A percentile compares a stretch with the other conserved stretches of the same genome.
These are phyloP conservation scores for Gossypioides kirkii DNA, from an alignment of 345 rosid genomes.

Conservation along the genomic window DNA sequence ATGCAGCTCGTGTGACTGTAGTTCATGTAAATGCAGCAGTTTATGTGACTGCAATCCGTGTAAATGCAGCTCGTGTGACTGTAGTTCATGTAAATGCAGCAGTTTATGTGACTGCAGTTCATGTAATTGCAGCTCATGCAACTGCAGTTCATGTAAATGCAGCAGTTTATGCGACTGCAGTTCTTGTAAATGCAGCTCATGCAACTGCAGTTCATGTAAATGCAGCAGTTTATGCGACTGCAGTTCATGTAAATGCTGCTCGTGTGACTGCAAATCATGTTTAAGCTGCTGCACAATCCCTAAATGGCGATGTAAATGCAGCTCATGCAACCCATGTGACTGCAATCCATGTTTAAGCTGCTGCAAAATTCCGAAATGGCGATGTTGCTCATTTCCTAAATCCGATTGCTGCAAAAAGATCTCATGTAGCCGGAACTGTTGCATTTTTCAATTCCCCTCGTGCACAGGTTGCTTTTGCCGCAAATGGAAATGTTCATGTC, in stretches of 20 bases:
- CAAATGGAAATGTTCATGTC: conserved; percentile 49
- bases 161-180: neutral
- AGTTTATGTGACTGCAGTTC: neutral
- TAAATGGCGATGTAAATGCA: conserved; percentile 20
- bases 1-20: conserved; percentile 18
- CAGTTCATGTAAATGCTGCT: neutral
- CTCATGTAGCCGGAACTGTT: conserved; percentile 39
- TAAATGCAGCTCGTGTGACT: neutral
- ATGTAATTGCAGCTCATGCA: neutral
- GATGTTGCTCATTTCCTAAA: conserved; percentile 36
- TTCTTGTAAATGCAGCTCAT: neutral
- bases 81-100: conserved; percentile 1
- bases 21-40: neutral
- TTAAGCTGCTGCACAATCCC: conserved; percentile 29
- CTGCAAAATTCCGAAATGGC: conserved; percentile 35
- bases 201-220: neutral
- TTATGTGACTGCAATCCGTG: neutral
- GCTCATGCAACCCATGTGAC: neutral
- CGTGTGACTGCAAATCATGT: neutral
- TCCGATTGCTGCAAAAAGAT: conserved; percentile 40
- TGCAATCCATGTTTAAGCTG: conserved; percentile 10
- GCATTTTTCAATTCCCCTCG: conserved; percentile 36
- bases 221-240: neutral
- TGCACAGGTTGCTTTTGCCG: conserved; percentile 47
- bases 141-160: neutral